Percentiles rank a stretch among this genome's conserved stretches.
These are phyloP conservation scores for Amaranthus hypochondriacus DNA, from an alignment of 148 eudicot genomes.

Conservation along the genomic window DNA sequence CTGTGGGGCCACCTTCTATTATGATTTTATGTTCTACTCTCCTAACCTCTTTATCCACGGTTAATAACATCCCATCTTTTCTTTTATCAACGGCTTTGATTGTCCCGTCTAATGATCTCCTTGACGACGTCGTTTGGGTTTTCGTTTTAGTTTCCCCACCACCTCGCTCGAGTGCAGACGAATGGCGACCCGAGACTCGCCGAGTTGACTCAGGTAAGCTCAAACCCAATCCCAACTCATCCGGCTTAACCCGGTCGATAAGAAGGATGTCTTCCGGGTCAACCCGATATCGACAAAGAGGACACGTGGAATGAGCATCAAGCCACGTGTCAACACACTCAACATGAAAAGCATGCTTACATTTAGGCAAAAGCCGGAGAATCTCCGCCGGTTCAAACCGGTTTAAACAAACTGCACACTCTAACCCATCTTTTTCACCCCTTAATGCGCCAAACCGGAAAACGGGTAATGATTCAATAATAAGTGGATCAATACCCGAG, in stretches of 20 bases:
- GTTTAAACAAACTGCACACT: slow-evolving; percentile 83
- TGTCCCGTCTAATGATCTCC: slow-evolving; percentile 44
- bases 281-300: slow-evolving; percentile 72
- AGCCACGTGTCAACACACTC: slow-evolving; percentile 95
- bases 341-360: slow-evolving; percentile 87
- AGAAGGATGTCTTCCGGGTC: slow-evolving; percentile 72
- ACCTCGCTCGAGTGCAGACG: slow-evolving; percentile 57
- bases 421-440: slow-evolving; percentile 62
- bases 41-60: slow-evolving; percentile 18
- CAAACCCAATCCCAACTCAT: slow-evolving; percentile 1
- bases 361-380: slow-evolving; percentile 63
- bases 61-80: slow-evolving; percentile 46
- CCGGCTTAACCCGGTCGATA: slow-evolving; percentile 18
- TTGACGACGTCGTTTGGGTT: slow-evolving; percentile 16
- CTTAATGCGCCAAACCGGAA: slow-evolving; percentile 58
- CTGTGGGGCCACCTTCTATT: slow-evolving; percentile 21
- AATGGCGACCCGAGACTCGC: slow-evolving; percentile 61
- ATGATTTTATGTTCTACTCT: slow-evolving; percentile 52
- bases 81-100: slow-evolving; percentile 28
- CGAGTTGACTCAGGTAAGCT: slow-evolving; percentile 20
- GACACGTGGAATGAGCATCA: slow-evolving; percentile 84
- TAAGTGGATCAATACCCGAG: slow-evolving; percentile 59
- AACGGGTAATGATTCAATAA: slow-evolving; percentile 60
- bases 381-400: slow-evolving; percentile 61
- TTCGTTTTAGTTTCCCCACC: background rate